Percentiles rank a stretch among this genome's conserved stretches.
Conservation (phyloP, 441 rosid genomes). For the Geranium incanum region DNA sequence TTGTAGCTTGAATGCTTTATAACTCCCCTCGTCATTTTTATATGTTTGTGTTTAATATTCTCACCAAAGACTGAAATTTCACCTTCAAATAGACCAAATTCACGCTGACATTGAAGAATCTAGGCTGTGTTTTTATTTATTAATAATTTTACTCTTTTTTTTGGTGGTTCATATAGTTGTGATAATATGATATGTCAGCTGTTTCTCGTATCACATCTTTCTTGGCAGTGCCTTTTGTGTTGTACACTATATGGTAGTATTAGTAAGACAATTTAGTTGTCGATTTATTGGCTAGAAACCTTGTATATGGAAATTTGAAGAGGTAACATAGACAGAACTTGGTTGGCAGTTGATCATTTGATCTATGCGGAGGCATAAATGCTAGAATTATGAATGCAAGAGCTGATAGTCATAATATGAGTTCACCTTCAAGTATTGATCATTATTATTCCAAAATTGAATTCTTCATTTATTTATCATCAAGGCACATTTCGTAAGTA, state of each 20-base stretch:
- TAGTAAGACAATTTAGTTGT: not conserved
- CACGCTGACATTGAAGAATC: not conserved
- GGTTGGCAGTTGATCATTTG: not conserved
- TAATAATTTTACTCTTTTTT: not conserved
- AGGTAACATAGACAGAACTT: not conserved
- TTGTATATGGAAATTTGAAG: not conserved
- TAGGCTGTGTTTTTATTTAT: not conserved
- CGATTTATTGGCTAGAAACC: not conserved
- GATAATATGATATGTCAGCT: not conserved
- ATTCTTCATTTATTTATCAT: not conserved
- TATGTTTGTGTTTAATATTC: conserved; percentile 1
- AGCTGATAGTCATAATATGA: not conserved
- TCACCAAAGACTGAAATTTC: not conserved
- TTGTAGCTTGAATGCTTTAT: conserved; percentile 6
- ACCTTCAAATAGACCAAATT: not conserved
- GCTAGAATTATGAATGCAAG: not conserved
- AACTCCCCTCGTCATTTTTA: conserved; percentile 11
- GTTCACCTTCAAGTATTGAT: not conserved
- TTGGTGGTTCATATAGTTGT: not conserved
- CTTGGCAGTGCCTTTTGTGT: not conserved
- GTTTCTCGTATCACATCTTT: not conserved
- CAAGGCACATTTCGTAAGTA: not conserved
- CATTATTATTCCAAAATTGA: not conserved
- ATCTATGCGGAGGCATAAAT: not conserved
- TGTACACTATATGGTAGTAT: not conserved